Percentiles rank a stretch among this genome's conserved stretches.
These are phyloP conservation scores for Raphanus hybrid DNA, from an alignment of 441 rosid species.

Conservation along the genomic window DNA sequence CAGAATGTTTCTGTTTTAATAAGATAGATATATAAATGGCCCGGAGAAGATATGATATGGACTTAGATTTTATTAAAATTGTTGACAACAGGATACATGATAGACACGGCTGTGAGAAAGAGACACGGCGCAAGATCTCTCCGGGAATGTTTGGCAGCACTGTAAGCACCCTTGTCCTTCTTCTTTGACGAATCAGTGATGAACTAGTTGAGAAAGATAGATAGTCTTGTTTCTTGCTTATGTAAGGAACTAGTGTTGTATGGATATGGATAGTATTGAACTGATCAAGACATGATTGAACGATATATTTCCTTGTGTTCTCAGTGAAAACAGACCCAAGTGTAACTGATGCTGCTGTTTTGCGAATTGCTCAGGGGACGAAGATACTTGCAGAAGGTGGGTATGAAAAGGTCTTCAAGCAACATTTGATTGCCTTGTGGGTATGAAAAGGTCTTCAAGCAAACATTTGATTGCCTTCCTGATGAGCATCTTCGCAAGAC, in stretches of 20 bases:
- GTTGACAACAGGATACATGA: no score
- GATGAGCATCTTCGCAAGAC: slow-evolving; percentile 66
- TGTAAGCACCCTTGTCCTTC: no score
- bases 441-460: slow-evolving; percentile 62
- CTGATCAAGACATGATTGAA: background rate
- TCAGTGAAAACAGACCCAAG: slow-evolving; percentile 76
- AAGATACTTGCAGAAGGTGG: slow-evolving; percentile 76
- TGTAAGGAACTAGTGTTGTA: background rate
- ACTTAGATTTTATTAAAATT: no score
- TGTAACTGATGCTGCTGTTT: slow-evolving; percentile 67
- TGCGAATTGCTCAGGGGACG: slow-evolving; percentile 70
- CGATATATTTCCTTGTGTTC: background rate
- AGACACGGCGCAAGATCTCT: no score
- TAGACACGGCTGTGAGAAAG: no score
- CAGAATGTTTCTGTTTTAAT: no score
- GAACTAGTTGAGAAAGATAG: no score
- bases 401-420: slow-evolving; percentile 62
- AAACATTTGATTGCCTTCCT: slow-evolving; percentile 53
- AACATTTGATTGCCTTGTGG: slow-evolving; percentile 63
- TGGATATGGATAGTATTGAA: background rate
- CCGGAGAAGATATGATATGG: no score
- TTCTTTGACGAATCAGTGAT: no score
- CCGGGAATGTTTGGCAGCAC: no score
- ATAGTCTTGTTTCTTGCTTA: background rate
- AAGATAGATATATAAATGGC: no score